Evolutionary conservation across 106 monocot species (phyloP), one percentile per base, ranked within the genome.

Genomic region (Narthecium ossifragum): DNA sequence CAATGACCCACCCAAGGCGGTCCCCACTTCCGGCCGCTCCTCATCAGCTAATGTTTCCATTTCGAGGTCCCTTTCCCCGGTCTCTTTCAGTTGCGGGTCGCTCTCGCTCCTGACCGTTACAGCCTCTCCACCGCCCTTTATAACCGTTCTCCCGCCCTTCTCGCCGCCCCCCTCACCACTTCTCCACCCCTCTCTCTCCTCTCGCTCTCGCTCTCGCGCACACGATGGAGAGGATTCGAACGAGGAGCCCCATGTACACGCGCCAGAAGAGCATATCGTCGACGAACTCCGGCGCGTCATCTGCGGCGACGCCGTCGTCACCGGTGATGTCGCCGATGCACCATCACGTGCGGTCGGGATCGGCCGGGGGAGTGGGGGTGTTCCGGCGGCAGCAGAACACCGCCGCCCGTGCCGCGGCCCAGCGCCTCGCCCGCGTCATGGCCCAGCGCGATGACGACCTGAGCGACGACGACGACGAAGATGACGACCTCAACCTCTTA

Each of bases 351-450:
- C 72, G 80, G 11, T 57, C 76, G 24, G 80, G 77, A 14, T 83
- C 78, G 4, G 53, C 45, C 47, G 65, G 69, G 17, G 50, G 34
- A 25, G 67, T 46, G 8, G 26, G 25, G 10, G 34, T 2, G 9
- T 55, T 67, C 63, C 65, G 77, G 15, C 62, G 80, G n/a, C 55
- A 51, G 30, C 80, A 80, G 59, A 82, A 77, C 73, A 48, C 53
- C 18, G 76, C 80, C 11, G 70, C 85, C 34, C 76, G 76, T 33
- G 77, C 65, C 9, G 85, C 85, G 11, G 77, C 76, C 7, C 77
- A 80, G 67, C 59, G 80, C 18, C 67, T 80, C 31, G 85, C 85
- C 23, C 68, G 70, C 6, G 80, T 70, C 33, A 77, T 85, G 76
- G 85, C 85, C 6, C 62, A 66, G 39, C 37, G 53, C 30, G 64